These are phyloP conservation scores for Pestalotiopsis sp. DNA, from an alignment of 2,329 filamentous ascomycete genomes.

Conservation along the genomic window DNA sequence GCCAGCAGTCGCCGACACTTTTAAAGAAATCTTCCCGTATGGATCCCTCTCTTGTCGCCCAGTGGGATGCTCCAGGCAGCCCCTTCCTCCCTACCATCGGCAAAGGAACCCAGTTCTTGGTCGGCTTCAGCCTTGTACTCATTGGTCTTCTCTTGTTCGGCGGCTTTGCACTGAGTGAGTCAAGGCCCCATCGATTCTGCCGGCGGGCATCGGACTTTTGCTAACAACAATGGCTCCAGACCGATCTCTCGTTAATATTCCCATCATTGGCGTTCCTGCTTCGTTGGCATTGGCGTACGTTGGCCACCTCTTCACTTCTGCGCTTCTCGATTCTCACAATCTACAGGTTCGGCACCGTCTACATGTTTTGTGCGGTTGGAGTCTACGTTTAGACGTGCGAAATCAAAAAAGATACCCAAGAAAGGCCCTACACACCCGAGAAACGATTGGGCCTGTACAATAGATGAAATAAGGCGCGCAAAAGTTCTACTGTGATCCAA, in stretches of 20 bases:
- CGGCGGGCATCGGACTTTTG: not conserved
- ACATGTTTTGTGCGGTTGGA: conserved; percentile 98
- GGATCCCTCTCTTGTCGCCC: conserved; percentile 80
- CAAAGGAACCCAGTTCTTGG: conserved; percentile 81
- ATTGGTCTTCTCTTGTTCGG: conserved; percentile 72
- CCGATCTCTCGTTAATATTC: conserved; percentile 75
- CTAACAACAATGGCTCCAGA: conserved; percentile 53
- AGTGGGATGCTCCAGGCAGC: conserved; percentile 90
- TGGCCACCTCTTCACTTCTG: not conserved
- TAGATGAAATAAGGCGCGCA: conserved; percentile 38
- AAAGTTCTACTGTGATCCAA: conserved; percentile 17
- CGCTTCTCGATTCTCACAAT: not conserved
- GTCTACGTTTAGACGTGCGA: conserved; percentile 78
- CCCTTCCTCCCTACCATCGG: conserved; percentile 78
- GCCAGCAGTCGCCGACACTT: not conserved
- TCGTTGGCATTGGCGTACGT: conserved; percentile 87
- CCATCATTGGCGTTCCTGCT: conserved; percentile 79
- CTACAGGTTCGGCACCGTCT: conserved; percentile 86
- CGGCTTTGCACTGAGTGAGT: conserved; percentile 80
- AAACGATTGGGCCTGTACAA: conserved; percentile 36
- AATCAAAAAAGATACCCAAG: conserved; percentile 43
- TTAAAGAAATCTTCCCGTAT: conserved; percentile 44
- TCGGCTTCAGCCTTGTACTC: conserved; percentile 76
- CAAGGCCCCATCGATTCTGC: not conserved
- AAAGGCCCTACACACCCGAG: conserved; percentile 21